Evolutionary conservation across 202 grass and related monocot genomes (phyloP), one percentile per base, ranked within the genome.

Genomic region (Dendrocalamus latiflorus): DNA sequence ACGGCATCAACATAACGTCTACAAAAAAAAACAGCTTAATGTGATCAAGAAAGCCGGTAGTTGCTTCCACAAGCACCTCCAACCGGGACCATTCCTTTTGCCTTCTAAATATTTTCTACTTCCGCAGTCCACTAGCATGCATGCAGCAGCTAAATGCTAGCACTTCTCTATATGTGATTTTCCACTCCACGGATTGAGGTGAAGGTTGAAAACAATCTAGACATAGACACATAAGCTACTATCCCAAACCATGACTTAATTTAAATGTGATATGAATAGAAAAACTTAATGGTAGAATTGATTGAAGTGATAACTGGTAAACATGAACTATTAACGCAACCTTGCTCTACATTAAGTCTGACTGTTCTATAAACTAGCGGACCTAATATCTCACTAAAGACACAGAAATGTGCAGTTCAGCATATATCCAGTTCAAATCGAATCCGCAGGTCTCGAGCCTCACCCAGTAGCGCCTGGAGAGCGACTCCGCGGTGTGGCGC

Each of bases 401-500:
- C 37, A 21, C 22, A 4, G 24, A 57, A 26, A 2, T 44, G 25
- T 6, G 50, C 11, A 20, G 58, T 34, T 34, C 4, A 50, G 72
- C 42, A 66, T 78, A 50, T 25, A 83, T 77, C 34, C n/a, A 60
- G 65, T n/a, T 72, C 9, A 11, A 73, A 51, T 64, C 7, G 44
- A 51, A 49, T n/a, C n/a, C n/a, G n/a, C n/a, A n/a, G n/a, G n/a
- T n/a, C n/a, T 44, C 17, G 41, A 69, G 63, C 11, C 85, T 95
- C 77, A 92, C 96, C 96, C 96, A 95, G 67, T 99, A 99, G 55
- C 96, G 83, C 10, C 93, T 61, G 25, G 93, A 99, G 72, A 99
- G 89, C 5, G 81, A 91, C 16, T 98, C 96, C 10, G 91, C 93
- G 37, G 91, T 85, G 58, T 86, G 78, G 4, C 76, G 83, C 7